Conservation (phyloP, 2,329 filamentous ascomycete species). For the Penicillium sp. region DNA sequence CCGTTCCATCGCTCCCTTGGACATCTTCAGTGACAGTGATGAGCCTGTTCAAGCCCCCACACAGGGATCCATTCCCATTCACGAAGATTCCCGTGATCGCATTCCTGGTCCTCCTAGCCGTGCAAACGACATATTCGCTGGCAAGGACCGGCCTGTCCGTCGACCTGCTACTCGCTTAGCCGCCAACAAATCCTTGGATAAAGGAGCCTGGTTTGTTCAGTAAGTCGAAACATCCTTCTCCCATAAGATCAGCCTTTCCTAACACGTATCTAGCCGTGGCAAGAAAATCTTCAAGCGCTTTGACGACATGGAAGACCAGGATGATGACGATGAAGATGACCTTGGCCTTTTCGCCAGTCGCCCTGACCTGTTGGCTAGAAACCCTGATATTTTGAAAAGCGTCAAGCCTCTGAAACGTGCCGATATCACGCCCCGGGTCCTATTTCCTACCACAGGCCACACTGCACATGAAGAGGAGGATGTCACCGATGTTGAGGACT, state of each 20-base stretch:
- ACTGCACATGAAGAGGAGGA: slow-evolving; percentile 46
- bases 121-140: slow-evolving; percentile 55
- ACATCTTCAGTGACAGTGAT: slow-evolving; percentile 20
- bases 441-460: slow-evolving; percentile 48
- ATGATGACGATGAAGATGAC: slow-evolving; percentile 45
- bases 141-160: not conserved
- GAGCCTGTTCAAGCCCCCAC: not conserved
- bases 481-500: slow-evolving; percentile 53
- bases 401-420: slow-evolving; percentile 54
- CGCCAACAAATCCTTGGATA: not conserved
- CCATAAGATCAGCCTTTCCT: slow-evolving; percentile 20
- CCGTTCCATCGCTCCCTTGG: slow-evolving; percentile 28
- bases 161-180: slow-evolving; percentile 10
- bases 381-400: slow-evolving; percentile 27
- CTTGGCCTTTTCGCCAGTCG: slow-evolving; percentile 42
- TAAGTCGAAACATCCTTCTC: slow-evolving; percentile 28
- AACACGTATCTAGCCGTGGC: slow-evolving; percentile 50
- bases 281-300: slow-evolving; percentile 59
- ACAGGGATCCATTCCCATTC: slow-evolving; percentile 49
- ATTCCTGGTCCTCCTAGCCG: slow-evolving; percentile 52
- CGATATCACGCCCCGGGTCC: slow-evolving; percentile 57
- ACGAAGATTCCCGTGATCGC: slow-evolving; percentile 61
- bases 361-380: slow-evolving; percentile 35
- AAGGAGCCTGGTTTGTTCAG: slow-evolving; percentile 6
- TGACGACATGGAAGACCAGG: slow-evolving; percentile 39